A percentile compares a stretch with the other conserved stretches of the same genome.
Evolutionary conservation across 768 basidiomycete genomes (phyloP).

Genomic region (Rhizopogon salebrosus): DNA sequence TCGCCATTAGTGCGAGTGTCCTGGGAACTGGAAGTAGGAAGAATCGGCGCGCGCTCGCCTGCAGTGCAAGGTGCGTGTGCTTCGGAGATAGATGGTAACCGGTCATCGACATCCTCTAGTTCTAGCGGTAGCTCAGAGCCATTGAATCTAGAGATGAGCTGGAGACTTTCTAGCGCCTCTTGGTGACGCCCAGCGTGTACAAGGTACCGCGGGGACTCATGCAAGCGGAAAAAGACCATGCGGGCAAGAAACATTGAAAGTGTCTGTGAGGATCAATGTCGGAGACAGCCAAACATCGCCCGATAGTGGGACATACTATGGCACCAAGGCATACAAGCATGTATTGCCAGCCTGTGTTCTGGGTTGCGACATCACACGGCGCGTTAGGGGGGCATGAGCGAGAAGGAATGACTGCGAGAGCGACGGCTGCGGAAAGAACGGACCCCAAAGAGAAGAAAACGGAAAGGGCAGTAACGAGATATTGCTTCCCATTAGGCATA

Average conservation of each 20-base stretch:
- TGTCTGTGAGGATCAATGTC: constrained; percentile 48
- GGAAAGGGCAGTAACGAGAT: constrained; percentile 86
- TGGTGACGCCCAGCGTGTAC: constrained; percentile 81
- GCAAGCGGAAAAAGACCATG: constrained; percentile 83
- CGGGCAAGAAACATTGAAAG: constrained; percentile 82
- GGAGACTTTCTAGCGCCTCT: constrained; percentile 80
- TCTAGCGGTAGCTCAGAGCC: constrained; percentile 64
- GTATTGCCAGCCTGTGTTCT: constrained; percentile 89
- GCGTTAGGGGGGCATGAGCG: constrained; percentile 53
- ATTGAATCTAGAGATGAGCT: constrained; percentile 84
- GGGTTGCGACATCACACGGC: constrained; percentile 57
- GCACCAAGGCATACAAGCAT: constrained; percentile 73
- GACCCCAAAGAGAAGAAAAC: constrained; percentile 96
- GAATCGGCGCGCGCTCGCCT: constrained; percentile 25
- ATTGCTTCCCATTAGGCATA: constrained; percentile 87
- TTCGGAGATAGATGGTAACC: constrained; percentile 19
- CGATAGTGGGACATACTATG: constrained; percentile 59
- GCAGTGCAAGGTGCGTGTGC: constrained; percentile 6
- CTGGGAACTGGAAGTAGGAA: constrained; percentile 8
- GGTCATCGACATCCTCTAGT: constrained; percentile 64
- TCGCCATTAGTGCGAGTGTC: constrained; percentile 7
- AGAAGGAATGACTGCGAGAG: constrained; percentile 71
- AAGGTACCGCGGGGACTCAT: constrained; percentile 93
- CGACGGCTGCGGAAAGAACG: constrained; percentile 78
- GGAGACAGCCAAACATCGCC: background rate